phyloP scores from a whole-genome alignment of 495 filamentous ascomycete species.

The Echria macrotheca region DNA sequence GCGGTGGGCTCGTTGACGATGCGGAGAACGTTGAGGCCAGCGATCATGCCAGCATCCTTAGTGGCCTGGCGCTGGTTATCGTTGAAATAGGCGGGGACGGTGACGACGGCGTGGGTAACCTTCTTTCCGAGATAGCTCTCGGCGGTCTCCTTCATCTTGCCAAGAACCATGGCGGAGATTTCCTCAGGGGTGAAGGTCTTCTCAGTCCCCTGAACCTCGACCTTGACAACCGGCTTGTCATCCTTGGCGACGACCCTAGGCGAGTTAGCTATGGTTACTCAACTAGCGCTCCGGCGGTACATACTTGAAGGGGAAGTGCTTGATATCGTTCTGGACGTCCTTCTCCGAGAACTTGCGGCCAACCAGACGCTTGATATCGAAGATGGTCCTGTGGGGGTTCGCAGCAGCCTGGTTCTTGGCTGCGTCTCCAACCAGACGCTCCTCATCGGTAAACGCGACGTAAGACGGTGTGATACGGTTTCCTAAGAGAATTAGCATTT shows the following conservation, averaged over 20 bases:
- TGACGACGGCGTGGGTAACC: slow-evolving; percentile 95
- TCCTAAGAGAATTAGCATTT: slow-evolving; percentile 42
- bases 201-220: slow-evolving; percentile 65
- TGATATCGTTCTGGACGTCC: slow-evolving; percentile 76
- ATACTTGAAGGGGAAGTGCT: slow-evolving; percentile 85
- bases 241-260: slow-evolving; percentile 63
- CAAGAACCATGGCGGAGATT: slow-evolving; percentile 79
- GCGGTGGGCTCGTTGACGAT: slow-evolving; percentile 95
- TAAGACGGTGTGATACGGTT: slow-evolving; percentile 99
- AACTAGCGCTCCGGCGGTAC: no score
- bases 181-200: slow-evolving; percentile 84
- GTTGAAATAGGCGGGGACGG: slow-evolving; percentile 98
- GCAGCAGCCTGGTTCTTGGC: slow-evolving; percentile 98
- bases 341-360: slow-evolving; percentile 85
- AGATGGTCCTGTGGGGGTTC: slow-evolving; percentile 85
- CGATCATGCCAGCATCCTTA: slow-evolving; percentile 93
- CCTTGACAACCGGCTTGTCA: slow-evolving; percentile 74
- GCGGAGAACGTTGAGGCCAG: slow-evolving; percentile 93
- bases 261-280: no score
- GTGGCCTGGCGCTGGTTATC: slow-evolving; percentile 97
- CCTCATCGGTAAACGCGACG: slow-evolving; percentile 97
- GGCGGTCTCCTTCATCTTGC: slow-evolving; percentile 97
- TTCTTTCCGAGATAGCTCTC: slow-evolving; percentile 91
- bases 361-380: slow-evolving; percentile 90
- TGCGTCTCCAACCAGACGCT: slow-evolving; percentile 94